Base-by-base conservation (phyloP, 2,329 filamentous ascomycete species). In the Aaosphaeria pasadenensis region DNA sequence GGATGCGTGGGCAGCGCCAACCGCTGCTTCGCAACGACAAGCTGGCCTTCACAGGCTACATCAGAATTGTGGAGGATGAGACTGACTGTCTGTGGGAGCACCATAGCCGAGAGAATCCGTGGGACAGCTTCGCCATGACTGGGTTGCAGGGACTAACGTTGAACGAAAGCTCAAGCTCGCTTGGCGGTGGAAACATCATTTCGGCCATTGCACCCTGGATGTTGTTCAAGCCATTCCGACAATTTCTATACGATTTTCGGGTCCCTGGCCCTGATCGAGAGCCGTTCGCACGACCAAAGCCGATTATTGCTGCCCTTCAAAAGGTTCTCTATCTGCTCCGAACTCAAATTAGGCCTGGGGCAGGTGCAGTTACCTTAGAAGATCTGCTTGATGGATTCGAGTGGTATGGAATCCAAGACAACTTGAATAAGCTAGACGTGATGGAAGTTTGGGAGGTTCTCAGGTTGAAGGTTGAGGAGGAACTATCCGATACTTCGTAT, bases 61-160 rank as follows among this genome's bases (percentile, higher is more conserved):
- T 86, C 49, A 78, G 81, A 13, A 73, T 83, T 39, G 69, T 86
- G 44, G 65, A 85, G 28, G 83, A 86, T 55, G 75, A 81, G 2
- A 85, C 82, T 0, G 72, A 76, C 33, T 81, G 80, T 41, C 67
- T 85, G 31, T 85, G 82, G 81, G 83, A 82, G 70, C 81, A 84
- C 58, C 67, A 72, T 31, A 80, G 74, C 46, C 71, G 77, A 35
- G 72, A 77, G 1, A 79, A 81, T 51, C 73, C 75, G 5, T 83
- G 79, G 80, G 77, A 82, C 55, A 80, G 78, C 55, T 71, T 82
- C 55, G 69, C 73, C 5, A 75, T 82, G 64, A 83, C 81, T 30
- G 81, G 82, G 4, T 72, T 84, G 44, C 77, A 79, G 42, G 77
- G 79, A 1, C 72, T 76, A 41, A 55, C 60, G 39, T 49, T 68